phyloP scores from a whole-genome alignment of 2,329 filamentous ascomycete genomes.

The Ascochyta fabae region DNA sequence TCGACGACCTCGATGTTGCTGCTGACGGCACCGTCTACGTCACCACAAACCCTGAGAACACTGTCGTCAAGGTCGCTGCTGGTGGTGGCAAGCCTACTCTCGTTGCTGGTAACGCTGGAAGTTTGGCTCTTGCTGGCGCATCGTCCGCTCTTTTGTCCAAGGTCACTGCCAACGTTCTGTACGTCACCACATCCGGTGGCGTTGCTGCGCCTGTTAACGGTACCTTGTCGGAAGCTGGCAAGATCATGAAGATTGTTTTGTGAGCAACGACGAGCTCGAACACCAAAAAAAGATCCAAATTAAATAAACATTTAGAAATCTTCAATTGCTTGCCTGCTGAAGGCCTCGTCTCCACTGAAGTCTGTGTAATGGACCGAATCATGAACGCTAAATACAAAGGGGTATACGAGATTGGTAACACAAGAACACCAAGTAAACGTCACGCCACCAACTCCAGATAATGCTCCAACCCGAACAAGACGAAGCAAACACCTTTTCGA shows the following conservation, averaged over 20 bases:
- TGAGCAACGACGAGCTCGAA: neutral
- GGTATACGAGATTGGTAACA: constrained; percentile 9
- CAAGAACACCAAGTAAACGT: neutral
- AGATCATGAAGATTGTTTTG: constrained; percentile 16
- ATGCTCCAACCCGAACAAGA: neutral
- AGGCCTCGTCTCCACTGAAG: neutral
- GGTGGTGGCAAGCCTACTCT: constrained; percentile 12
- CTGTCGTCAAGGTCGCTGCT: constrained; percentile 18
- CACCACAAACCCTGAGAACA: constrained; percentile 17
- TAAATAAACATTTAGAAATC: neutral
- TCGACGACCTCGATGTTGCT: constrained; percentile 15
- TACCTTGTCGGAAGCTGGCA: constrained; percentile 16
- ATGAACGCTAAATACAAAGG: neutral
- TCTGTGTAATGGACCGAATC: neutral
- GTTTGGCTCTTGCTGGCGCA: constrained; percentile 13
- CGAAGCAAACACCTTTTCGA: neutral
- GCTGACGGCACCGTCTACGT: constrained; percentile 14
- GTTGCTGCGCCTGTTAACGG: constrained; percentile 18
- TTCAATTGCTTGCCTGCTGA: neutral
- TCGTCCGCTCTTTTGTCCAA: constrained; percentile 15
- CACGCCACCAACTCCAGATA: neutral
- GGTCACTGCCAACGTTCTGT: constrained; percentile 15
- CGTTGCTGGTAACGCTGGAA: constrained; percentile 13
- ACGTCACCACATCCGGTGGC: constrained; percentile 17
- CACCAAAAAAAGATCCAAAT: neutral